Evolutionary conservation across 2,329 filamentous ascomycete species (phyloP), one percentile per base, ranked within the genome.

Genomic region (Tolypocladium endophyticum): DNA sequence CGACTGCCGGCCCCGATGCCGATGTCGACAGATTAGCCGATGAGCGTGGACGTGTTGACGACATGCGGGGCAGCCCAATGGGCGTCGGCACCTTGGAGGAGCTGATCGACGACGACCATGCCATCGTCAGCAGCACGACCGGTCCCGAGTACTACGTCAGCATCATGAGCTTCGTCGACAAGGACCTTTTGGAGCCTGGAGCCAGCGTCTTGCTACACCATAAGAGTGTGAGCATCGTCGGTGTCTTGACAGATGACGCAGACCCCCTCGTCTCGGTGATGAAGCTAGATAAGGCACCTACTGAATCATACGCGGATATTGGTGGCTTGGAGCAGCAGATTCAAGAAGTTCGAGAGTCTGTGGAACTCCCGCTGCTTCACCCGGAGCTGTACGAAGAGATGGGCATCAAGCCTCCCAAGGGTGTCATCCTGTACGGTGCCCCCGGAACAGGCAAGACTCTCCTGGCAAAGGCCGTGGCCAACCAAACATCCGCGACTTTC

Each of bases 151-250:
- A 96, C 82, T 99, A 97, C 74, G 94, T 99, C 66, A 97, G 92
- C 67, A 99, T 99, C 83, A 97, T 97, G 94, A 97, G 93, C 59
- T 99, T 99, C 70, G 94, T 99, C 65, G 94, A 99, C 81, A 99
- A 99, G 77, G 94, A 99, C 70, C 85, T 99, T 4, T 83, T 99
- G 52, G 94, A 99, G 76, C 94, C 94, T 1, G 95, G 95, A 62
- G 92, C 94, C 23, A 97, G 92, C 68, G 94, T 99, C 56, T 80
- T 99, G 56, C 80, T 99, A 61, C 94, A 99, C 71, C 94, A 99
- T 76, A 99, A 99, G 80, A 95, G 90, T 58, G 93, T 97, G 57
- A 97, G 93, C 50, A 96, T 99, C 53, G 94, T 99, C 36, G 94
- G 95, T 74, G 94, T 99, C 25, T 79, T 99, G 68, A 97, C 93